Evolutionary conservation across 2,329 filamentous ascomycete species (phyloP).

Genomic region (Hawksworthiomyces lignivorus): DNA sequence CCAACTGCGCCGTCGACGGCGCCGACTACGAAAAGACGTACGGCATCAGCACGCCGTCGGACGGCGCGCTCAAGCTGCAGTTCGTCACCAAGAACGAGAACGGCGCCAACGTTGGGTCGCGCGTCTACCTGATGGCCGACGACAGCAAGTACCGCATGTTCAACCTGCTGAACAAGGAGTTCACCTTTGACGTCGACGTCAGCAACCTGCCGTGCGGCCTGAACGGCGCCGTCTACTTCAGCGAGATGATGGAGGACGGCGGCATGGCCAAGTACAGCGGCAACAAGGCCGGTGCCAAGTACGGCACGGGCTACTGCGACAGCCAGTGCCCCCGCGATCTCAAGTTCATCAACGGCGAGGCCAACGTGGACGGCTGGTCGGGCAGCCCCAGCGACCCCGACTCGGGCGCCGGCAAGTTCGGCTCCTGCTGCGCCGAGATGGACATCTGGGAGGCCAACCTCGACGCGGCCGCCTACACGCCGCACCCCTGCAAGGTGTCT

Average conservation of each 20-base stretch:
- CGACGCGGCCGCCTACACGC: constrained; percentile 49
- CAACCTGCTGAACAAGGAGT: constrained; percentile 52
- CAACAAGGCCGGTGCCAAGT: constrained; percentile 43
- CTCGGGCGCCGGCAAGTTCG: constrained; percentile 41
- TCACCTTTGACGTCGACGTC: constrained; percentile 57
- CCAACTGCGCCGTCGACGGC: constrained; percentile 38
- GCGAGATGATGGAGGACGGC: constrained; percentile 48
- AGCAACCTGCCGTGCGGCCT: constrained; percentile 55
- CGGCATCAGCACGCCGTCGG: constrained; percentile 36
- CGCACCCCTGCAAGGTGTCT: constrained; percentile 45
- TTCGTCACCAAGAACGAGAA: constrained; percentile 43
- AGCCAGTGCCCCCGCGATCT: constrained; percentile 40
- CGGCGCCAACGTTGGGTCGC: constrained; percentile 32
- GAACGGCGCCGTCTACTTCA: constrained; percentile 55
- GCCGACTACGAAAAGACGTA: constrained; percentile 38
- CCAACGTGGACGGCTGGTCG: constrained; percentile 41
- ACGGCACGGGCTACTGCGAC: constrained; percentile 52
- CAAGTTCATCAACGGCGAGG: constrained; percentile 46
- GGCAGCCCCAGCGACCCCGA: constrained; percentile 42
- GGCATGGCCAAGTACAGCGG: constrained; percentile 37
- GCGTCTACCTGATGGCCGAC: constrained; percentile 50
- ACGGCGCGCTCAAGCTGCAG: constrained; percentile 39
- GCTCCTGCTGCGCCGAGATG: constrained; percentile 53
- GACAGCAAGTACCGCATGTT: constrained; percentile 51
- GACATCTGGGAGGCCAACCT: constrained; percentile 58